Evolutionary conservation across 768 basidiomycete species (phyloP), one percentile per base, ranked within the genome.

Genomic region (Serendipita sp.): DNA sequence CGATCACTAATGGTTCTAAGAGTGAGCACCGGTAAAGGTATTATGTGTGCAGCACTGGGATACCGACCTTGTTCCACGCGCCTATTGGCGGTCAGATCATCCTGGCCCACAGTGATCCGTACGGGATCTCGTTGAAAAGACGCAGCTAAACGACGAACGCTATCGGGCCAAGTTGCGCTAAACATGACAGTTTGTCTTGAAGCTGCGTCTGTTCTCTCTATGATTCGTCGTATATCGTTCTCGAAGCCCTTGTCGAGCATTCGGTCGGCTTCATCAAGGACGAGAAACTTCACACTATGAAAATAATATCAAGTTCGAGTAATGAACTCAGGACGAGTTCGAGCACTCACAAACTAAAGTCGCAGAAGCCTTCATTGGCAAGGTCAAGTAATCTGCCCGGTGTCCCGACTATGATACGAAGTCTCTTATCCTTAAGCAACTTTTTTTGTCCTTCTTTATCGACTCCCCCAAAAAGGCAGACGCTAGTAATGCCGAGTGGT

Each of bases 221-320:
- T 93, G 71, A 99, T 98, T 66, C 79, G 83, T 63, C 91, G 79
- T 66, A 98, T 96, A 72, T 97, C 96, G 70, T 98, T 96, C 73
- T 99, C 96, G 72, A 99, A 99, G 0, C 95, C 96, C 74, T 88
- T 92, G 73, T 98, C 96, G 60, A 99, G 79, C 95, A 97, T 97
- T 62, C 95, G 81, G 76, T 98, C 95, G 3, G 96, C 96, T 76
- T 99, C 96, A 72, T 99, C 96, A 67, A 99, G 77, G 8, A 97
- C 95, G 23, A 98, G 78, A 75, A 94, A 99, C 47, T 83, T 78
- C 13, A 98, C 92, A 34, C 89, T 91, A 67, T 3, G 58, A 16
- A 44, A 51, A 34, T 0, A 46, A 23, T 35, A 41, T 63, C 18
- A 3, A 64, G 36, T 34, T 47, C 32, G 65, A n/a, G 13, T 28